Conservation (phyloP, 1,139 yeast species). For the Geotrichum aggregatum region DNA sequence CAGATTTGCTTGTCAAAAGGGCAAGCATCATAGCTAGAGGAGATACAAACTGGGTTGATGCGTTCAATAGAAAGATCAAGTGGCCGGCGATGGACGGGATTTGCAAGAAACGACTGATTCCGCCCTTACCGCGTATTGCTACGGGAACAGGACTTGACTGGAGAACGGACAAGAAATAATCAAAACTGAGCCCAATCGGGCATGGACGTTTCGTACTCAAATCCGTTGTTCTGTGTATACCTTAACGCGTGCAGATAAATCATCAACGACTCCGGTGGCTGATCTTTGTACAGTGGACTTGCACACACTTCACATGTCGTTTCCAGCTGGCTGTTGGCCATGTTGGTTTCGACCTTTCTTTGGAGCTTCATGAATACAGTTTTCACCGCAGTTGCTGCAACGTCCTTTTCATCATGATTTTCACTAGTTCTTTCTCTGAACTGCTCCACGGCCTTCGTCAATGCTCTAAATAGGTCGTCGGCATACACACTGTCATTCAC, state of each 20-base stretch:
- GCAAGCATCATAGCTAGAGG: constrained; percentile 33
- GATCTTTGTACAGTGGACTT: constrained; percentile 23
- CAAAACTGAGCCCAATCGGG: constrained; percentile 15
- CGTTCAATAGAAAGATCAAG: constrained; percentile 33
- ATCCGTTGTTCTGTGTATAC: not conserved
- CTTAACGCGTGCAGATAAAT: constrained; percentile 58
- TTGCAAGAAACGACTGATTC: constrained; percentile 7
- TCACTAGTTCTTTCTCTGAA: not conserved
- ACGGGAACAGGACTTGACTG: constrained; percentile 2
- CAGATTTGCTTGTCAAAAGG: constrained; percentile 32
- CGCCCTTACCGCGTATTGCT: constrained; percentile 1
- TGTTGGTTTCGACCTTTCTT: not conserved
- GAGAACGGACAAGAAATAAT: not conserved
- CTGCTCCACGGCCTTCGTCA: not conserved
- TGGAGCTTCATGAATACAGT: not conserved
- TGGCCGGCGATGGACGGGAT: constrained; percentile 11
- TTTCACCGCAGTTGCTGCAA: too few species aligned
- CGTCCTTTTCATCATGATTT: not conserved
- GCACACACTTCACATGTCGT: constrained; percentile 11
- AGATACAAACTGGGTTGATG: constrained; percentile 33
- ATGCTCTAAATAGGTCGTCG: not conserved
- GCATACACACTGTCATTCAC: constrained; percentile 59
- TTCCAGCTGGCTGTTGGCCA: not conserved
- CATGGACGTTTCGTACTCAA: constrained; percentile 7
- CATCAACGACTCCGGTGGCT: constrained; percentile 40